These are phyloP conservation scores for Mycena galericulata DNA, from an alignment of 768 basidiomycete genomes.

Conservation along the genomic window DNA sequence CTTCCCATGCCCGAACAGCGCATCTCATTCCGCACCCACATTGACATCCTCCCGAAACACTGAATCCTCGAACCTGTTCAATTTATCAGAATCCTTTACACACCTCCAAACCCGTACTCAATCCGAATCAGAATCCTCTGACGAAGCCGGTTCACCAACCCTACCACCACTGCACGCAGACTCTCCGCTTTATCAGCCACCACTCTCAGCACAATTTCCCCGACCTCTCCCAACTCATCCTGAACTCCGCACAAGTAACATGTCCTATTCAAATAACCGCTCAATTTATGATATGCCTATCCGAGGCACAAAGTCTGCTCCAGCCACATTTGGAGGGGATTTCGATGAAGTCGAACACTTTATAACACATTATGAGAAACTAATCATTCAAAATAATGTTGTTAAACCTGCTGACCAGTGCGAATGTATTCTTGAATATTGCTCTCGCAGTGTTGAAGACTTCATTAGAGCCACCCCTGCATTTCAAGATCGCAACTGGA, in stretches of 20 bases:
- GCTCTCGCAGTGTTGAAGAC: background rate
- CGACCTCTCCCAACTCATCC: background rate
- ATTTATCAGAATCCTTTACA: too few relatives aligned
- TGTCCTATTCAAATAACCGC: background rate
- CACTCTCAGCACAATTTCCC: background rate
- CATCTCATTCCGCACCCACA: background rate
- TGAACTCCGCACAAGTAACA: background rate
- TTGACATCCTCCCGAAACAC: background rate
- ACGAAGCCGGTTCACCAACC: too few relatives aligned
- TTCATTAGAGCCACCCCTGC: background rate
- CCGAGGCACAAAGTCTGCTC: background rate
- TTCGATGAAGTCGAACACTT: slow-evolving; percentile 5
- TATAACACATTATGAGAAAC: background rate
- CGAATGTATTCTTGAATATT: background rate
- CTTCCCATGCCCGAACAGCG: background rate
- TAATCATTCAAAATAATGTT: background rate
- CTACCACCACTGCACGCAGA: too few relatives aligned
- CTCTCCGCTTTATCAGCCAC: too few relatives aligned
- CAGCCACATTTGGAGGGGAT: background rate
- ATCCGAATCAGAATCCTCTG: too few relatives aligned
- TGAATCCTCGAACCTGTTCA: too few relatives aligned
- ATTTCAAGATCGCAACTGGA: background rate
- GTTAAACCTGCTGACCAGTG: background rate
- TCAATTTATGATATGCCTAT: background rate
- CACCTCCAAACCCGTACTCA: too few relatives aligned